Percentiles rank a stretch among this genome's conserved stretches.
These are phyloP conservation scores for Coemansia sp. DNA, from an alignment of 192 early-diverging fungal species.

Conservation along the genomic window DNA sequence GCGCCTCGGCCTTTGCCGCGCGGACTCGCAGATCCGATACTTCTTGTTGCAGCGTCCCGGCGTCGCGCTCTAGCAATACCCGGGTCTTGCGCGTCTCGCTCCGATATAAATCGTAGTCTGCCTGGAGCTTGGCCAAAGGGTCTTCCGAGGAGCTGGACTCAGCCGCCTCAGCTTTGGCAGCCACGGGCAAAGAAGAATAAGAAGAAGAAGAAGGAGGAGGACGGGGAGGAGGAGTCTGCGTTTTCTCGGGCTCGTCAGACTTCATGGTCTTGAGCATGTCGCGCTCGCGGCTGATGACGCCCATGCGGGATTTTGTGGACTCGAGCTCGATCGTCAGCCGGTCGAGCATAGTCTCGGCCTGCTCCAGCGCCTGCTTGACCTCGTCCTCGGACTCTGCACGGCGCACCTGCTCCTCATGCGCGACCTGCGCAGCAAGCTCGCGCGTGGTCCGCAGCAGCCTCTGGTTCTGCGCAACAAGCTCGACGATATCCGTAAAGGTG, in stretches of 20 bases:
- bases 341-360: constrained; percentile 62
- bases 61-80: constrained; percentile 58
- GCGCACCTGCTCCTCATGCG: constrained; percentile 52
- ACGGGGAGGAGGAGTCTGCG: no score
- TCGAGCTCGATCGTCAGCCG: constrained; percentile 56
- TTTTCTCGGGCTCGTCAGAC: neutral
- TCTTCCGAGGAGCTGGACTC: neutral
- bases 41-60: constrained; percentile 58
- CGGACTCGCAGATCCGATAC: constrained; percentile 66
- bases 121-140: constrained; percentile 58
- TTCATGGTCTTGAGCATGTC: constrained; percentile 61
- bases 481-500: constrained; percentile 56
- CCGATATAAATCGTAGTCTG: constrained; percentile 68
- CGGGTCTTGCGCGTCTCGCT: constrained; percentile 65
- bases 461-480: constrained; percentile 66
- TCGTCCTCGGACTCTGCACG: constrained; percentile 49
- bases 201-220: no score
- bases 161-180: neutral
- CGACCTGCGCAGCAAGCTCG: constrained; percentile 58
- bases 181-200: no score
- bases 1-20: constrained; percentile 64
- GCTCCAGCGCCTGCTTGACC: constrained; percentile 57
- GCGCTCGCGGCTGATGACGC: constrained; percentile 59
- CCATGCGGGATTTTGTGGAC: constrained; percentile 48
- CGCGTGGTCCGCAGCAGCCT: constrained; percentile 64